Evolutionary conservation across 371 early-diverging fungal genomes (phyloP).

Genomic region (Sporodiniella umbellata): DNA sequence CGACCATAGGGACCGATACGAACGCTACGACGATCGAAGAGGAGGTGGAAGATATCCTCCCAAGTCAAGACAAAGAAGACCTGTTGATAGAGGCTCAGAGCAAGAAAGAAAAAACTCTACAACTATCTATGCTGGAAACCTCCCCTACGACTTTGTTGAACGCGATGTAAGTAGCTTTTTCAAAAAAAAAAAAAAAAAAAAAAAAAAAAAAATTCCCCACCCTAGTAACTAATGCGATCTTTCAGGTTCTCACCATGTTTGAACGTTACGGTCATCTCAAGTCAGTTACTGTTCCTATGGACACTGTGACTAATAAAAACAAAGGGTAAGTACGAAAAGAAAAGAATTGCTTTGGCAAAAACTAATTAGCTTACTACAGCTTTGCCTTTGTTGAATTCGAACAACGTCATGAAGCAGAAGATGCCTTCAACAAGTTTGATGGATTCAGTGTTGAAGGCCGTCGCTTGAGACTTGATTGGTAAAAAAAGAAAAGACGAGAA

Average conservation of each 20-base stretch:
- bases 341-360: neutral
- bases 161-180: conserved; percentile 63
- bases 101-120: conserved; percentile 62
- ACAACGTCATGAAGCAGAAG: conserved; percentile 75
- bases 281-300: conserved; percentile 68
- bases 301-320: conserved; percentile 69
- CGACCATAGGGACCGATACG: conserved; percentile 30
- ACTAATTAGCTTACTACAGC: conserved; percentile 20
- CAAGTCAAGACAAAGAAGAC: conserved; percentile 52
- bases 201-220: neutral
- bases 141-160: conserved; percentile 75
- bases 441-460: conserved; percentile 71
- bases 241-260: conserved; percentile 61
- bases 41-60: conserved; percentile 44
- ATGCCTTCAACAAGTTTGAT: conserved; percentile 71
- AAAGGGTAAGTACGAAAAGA: conserved; percentile 57
- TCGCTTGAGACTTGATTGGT: conserved; percentile 76
- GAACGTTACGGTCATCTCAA: conserved; percentile 69
- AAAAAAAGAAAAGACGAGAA: neutral
- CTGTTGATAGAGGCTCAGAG: conserved; percentile 66
- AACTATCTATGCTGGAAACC: conserved; percentile 75
- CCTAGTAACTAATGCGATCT: neutral
- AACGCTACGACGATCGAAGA: conserved; percentile 26
- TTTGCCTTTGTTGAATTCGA: conserved; percentile 79
- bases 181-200: neutral